These are phyloP conservation scores for Adansonia digitata DNA, from an alignment of 345 rosid genomes.

Conservation along the genomic window DNA sequence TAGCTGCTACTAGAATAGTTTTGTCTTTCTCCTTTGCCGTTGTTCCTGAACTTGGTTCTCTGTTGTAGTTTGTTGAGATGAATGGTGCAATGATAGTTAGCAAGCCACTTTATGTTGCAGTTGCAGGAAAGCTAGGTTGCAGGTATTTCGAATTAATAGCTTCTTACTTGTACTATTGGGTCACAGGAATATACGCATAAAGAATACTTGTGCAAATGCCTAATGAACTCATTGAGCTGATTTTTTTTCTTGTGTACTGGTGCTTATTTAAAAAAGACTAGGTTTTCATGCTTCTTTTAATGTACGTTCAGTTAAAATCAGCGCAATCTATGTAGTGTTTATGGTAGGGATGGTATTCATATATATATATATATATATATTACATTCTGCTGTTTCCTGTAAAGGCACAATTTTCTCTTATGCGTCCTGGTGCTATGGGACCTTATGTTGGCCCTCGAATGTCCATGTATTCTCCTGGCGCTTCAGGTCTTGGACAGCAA, in stretches of 20 bases:
- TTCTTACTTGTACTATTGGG: no score
- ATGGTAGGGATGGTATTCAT: not conserved
- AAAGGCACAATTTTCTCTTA: conserved; percentile 90
- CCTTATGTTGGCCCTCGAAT: conserved; percentile 73
- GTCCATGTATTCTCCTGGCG: conserved; percentile 80
- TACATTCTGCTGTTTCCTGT: not conserved
- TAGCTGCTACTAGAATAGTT: no score
- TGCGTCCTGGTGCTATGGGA: conserved; percentile 74
- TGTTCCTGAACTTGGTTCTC: no score
- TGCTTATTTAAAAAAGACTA: not conserved
- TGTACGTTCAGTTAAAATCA: not conserved
- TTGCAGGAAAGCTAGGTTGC: no score
- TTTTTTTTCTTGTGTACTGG: not conserved
- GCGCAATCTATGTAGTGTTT: not conserved
- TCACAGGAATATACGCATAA: not conserved
- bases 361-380: not conserved
- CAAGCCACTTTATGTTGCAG: no score
- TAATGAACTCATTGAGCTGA: not conserved
- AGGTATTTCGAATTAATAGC: no score
- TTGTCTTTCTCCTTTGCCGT: no score
- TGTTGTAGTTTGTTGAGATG: no score
- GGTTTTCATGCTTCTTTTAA: not conserved
- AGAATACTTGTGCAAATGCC: not conserved
- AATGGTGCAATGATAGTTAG: no score
- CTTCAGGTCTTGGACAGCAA: conserved; percentile 76